Percentiles rank a stretch among this genome's conserved stretches.
Evolutionary conservation across 306 rosid genomes (phyloP).

Genomic region (Luffa aegyptiaca): DNA sequence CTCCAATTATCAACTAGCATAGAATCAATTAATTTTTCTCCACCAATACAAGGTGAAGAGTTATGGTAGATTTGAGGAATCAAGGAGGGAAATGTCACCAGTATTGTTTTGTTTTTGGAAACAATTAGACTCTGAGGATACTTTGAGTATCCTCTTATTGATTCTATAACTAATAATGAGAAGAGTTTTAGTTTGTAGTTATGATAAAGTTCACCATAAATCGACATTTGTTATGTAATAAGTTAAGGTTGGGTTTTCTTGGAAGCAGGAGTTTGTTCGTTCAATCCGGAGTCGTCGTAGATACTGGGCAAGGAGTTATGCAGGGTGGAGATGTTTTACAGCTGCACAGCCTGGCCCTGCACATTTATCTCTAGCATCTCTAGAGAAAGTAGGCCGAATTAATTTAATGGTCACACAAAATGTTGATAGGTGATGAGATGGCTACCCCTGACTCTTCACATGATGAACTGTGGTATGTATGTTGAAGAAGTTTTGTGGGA

Average conservation of each 20-base stretch:
- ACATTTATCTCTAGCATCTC: conserved; percentile 57
- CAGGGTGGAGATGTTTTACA: conserved; percentile 80
- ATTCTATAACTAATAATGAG: neutral
- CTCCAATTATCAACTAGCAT: neutral
- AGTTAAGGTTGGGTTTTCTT: conserved; percentile 20
- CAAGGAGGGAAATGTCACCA: neutral
- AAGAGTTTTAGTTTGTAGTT: neutral
- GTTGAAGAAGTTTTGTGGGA: conserved; percentile 5
- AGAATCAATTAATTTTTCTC: neutral
- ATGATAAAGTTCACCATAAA: neutral
- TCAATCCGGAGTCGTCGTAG: conserved; percentile 64
- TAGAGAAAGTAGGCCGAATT: conserved; percentile 63
- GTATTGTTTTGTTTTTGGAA: neutral
- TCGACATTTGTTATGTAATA: conserved; percentile 6
- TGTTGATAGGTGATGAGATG: conserved; percentile 59
- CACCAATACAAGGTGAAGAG: neutral
- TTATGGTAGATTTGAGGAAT: neutral
- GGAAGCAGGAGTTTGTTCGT: conserved; percentile 60
- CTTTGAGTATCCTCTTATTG: neutral
- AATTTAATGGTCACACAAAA: conserved; percentile 77
- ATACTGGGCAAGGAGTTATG: conserved; percentile 95
- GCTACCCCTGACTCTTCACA: conserved; percentile 7
- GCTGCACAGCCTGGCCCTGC: conserved; percentile 74
- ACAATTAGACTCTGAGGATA: neutral
- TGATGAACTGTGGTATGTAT: conserved; percentile 11